Evolutionary conservation across 2,329 filamentous ascomycete genomes (phyloP).

Genomic region (Metarhizium album): DNA sequence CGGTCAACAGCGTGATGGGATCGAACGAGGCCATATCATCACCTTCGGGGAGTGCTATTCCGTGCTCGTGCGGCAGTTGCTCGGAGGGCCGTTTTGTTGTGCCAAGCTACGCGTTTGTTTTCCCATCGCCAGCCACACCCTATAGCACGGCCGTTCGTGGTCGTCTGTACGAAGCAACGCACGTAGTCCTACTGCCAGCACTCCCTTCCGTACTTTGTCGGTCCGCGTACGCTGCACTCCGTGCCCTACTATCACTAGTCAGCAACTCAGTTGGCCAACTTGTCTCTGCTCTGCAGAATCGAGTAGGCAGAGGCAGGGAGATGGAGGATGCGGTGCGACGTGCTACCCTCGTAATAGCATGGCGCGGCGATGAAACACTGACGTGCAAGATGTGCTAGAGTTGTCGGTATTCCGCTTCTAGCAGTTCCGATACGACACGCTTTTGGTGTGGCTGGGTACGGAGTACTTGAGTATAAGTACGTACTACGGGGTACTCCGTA

Average conservation of each 20-base stretch:
- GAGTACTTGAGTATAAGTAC: too few species aligned
- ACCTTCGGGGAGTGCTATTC: too few species aligned
- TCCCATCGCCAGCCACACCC: conserved; percentile 1
- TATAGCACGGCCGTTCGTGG: neutral
- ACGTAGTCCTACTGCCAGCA: too few species aligned
- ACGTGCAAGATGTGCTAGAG: neutral
- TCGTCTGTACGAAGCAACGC: too few species aligned
- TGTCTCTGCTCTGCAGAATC: too few species aligned
- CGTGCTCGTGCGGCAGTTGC: too few species aligned
- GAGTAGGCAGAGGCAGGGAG: neutral
- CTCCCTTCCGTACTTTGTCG: too few species aligned
- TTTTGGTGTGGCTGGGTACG: conserved; percentile 4
- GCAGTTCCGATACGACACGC: conserved; percentile 7
- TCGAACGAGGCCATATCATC: too few species aligned
- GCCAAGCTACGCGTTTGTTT: conserved; percentile 1
- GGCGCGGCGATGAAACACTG: neutral
- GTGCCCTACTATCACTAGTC: too few species aligned
- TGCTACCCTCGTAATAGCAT: neutral
- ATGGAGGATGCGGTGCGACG: neutral
- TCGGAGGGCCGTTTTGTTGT: neutral
- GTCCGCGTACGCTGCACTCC: too few species aligned
- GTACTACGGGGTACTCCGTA: neutral
- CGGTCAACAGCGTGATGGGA: too few species aligned
- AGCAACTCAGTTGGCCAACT: too few species aligned
- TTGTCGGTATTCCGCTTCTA: conserved; percentile 12